Conservation (phyloP, 495 filamentous ascomycete species). For the Xylaria cubensis region DNA sequence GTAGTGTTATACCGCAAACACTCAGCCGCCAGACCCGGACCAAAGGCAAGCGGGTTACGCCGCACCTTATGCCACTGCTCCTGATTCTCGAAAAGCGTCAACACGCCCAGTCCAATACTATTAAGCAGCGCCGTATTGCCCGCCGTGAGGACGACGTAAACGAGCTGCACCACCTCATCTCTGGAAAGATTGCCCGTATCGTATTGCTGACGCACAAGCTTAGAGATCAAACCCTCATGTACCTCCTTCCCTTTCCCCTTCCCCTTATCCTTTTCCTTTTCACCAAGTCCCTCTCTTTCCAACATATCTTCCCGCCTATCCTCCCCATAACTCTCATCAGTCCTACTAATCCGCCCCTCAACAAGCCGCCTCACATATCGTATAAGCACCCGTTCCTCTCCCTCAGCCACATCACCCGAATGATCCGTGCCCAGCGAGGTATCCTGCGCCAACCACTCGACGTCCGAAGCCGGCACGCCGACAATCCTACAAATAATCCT, state of each 20-base stretch:
- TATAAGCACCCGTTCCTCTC: conserved; percentile 28
- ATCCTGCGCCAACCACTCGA: conserved; percentile 3
- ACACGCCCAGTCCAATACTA: conserved; percentile 53
- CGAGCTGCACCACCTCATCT: conserved; percentile 49
- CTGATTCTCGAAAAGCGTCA: conserved; percentile 48
- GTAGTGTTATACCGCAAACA: conserved; percentile 54
- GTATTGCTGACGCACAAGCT: conserved; percentile 48
- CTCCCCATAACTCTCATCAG: conserved; percentile 46
- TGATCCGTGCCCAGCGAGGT: conserved; percentile 24
- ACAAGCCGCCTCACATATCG: background rate
- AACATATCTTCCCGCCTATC: conserved; percentile 37
- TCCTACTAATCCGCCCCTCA: conserved; percentile 35
- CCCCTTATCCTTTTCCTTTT: conserved; percentile 46
- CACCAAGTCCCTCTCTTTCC: conserved; percentile 46
- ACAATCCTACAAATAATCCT: conserved; percentile 27
- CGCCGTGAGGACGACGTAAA: conserved; percentile 54
- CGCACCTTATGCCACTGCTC: conserved; percentile 47
- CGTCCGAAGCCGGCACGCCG: background rate
- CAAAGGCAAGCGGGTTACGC: conserved; percentile 38
- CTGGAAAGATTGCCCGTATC: conserved; percentile 46
- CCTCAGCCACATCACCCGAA: conserved; percentile 39
- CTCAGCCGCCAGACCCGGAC: conserved; percentile 50
- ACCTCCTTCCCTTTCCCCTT: conserved; percentile 33
- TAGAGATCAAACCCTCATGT: conserved; percentile 49
- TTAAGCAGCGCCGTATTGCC: conserved; percentile 59